These are phyloP conservation scores for Blastobotrys malaysiensis DNA, from an alignment of 1,139 yeast species.

Conservation along the genomic window DNA sequence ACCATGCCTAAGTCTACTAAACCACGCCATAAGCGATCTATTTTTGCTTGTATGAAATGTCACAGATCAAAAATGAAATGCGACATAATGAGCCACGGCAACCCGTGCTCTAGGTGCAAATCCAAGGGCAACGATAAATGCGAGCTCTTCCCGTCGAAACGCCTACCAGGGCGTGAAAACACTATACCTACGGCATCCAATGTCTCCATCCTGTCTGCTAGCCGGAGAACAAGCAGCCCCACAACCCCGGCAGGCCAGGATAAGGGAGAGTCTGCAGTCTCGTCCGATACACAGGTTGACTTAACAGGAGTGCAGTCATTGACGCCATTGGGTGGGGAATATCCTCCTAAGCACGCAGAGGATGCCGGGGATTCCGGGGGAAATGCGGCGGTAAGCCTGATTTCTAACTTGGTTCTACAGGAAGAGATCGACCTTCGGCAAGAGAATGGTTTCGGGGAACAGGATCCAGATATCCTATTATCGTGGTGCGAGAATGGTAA, in stretches of 20 bases:
- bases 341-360: no score
- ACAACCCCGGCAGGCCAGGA: background rate
- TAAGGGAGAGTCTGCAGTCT: background rate
- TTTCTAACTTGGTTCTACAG: no score
- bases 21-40: background rate
- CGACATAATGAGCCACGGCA: slow-evolving; percentile 6
- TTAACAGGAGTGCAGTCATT: no score
- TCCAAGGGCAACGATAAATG: background rate
- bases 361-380: no score
- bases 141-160: slow-evolving; percentile 5
- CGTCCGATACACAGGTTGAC: background rate
- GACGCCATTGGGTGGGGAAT: no score
- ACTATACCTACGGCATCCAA: slow-evolving; percentile 1
- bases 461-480: background rate
- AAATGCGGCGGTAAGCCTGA: no score
- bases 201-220: background rate
- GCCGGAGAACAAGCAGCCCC: background rate
- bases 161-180: slow-evolving; percentile 9
- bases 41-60: slow-evolving; percentile 7
- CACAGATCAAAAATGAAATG: slow-evolving; percentile 15
- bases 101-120: slow-evolving; percentile 1
- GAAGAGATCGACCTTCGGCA: background rate
- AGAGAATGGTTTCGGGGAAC: background rate
- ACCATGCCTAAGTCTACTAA: background rate
- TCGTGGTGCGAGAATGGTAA: slow-evolving; percentile 1